Base-by-base conservation (phyloP, 495 filamentous ascomycete species). In the Neurospora sp. region DNA sequence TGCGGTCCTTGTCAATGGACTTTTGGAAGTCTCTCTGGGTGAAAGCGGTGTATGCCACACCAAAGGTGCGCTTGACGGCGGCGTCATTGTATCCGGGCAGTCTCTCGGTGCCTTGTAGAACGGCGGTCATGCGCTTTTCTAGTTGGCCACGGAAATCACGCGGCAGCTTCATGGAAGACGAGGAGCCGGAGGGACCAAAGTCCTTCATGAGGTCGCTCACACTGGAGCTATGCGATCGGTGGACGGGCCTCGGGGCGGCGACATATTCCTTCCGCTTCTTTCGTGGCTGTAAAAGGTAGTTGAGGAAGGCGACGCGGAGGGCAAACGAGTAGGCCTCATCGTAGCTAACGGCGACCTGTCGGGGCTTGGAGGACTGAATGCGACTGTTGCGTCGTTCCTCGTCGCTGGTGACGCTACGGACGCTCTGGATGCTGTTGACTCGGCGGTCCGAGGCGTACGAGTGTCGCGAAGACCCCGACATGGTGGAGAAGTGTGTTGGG, bases 281-380 rank as follows among this genome's bases (percentile, higher is more conserved):
- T 75, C 94, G 91, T 74, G 96, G 96, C 77, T 97, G 92, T 69
- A 99, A 90, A 38, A 98, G 90, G 81, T 99, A 94, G 83, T 93
- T 85, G 39, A 99, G 91, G 81, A 94, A 98, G 75, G 96, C 94
- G 76, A 93, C 90, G 70, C 96, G 92, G 70, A 99, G 89, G 74
- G 94, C 93, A 80, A 91, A 97, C 45, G 89, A 91, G 83, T 94
- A 97, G 80, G 93, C 94, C 82, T 97, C 93, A 74, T 93, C 85
- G 78, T 85, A 84, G 77, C 81, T 86, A 38, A 88, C 82, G 20
- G 77, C 74, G 38, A 82, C 74, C 14, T 80, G 79, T 45, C 81
- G 81, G 31, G 81, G 74, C 37, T 77, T 79, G 35, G 86, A 86
- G 38, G 73, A 73, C 9, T 80, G 74, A 68, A 82, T 77, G 53